A percentile compares a stretch with the other conserved stretches of the same genome.
These are phyloP conservation scores for Phytopythium sindhum DNA, from an alignment of 352 stramenopile genomes.

Conservation along the genomic window DNA sequence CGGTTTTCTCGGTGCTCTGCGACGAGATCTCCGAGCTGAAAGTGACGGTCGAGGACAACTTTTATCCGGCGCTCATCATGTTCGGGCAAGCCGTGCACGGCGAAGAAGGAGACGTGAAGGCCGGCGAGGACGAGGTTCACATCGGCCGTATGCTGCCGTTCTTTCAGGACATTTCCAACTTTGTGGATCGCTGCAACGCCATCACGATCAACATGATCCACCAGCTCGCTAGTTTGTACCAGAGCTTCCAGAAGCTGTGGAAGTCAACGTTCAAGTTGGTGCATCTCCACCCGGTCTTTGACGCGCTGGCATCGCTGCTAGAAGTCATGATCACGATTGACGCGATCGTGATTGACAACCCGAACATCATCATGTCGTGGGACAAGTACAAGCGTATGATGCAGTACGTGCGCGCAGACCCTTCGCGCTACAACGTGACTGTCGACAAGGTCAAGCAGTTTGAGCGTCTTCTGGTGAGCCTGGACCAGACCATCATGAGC, in stretches of 20 bases:
- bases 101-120: slow-evolving; percentile 67
- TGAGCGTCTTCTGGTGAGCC: slow-evolving; percentile 78
- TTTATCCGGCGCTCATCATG: slow-evolving; percentile 87
- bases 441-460: slow-evolving; percentile 84
- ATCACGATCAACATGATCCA: slow-evolving; percentile 91
- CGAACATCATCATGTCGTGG: slow-evolving; percentile 82
- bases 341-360: slow-evolving; percentile 86
- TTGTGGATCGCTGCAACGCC: slow-evolving; percentile 85
- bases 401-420: slow-evolving; percentile 85
- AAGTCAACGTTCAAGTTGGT: slow-evolving; percentile 88
- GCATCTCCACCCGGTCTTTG: slow-evolving; percentile 78
- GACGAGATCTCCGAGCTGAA: slow-evolving; percentile 90
- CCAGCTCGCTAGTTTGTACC: slow-evolving; percentile 84
- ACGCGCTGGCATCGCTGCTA: slow-evolving; percentile 71
- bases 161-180: slow-evolving; percentile 90
- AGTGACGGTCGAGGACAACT: slow-evolving; percentile 87
- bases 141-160: slow-evolving; percentile 88
- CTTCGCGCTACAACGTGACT: slow-evolving; percentile 76
- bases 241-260: slow-evolving; percentile 86
- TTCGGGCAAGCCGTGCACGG: slow-evolving; percentile 79
- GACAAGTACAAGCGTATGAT: slow-evolving; percentile 92
- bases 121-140: slow-evolving; percentile 75
- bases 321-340: slow-evolving; percentile 90
- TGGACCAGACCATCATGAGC: slow-evolving; percentile 89
- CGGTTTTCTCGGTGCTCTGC: slow-evolving; percentile 85